Base-by-base conservation (phyloP, 2,329 filamentous ascomycete species). In the Nannizzia gypsea region DNA sequence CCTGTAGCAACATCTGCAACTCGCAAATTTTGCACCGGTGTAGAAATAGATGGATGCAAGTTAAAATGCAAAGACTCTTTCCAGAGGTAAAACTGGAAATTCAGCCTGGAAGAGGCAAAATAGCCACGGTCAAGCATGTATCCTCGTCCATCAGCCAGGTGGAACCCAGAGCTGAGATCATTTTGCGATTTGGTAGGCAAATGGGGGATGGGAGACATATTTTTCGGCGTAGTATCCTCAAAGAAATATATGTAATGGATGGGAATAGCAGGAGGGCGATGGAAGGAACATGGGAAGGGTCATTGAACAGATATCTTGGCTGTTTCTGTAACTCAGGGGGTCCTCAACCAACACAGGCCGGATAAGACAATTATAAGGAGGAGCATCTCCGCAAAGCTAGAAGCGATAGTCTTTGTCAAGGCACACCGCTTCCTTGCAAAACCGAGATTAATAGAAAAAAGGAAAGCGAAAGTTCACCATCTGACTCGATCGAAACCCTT, bases 51-150 rank as follows among this genome's bases (percentile, higher is more conserved):
- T 6, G 54, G 54, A 11, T 56, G 54, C 11, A 56, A n/a, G 24
- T 40, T 56, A 28, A 56, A 56, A 9, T 31, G 28, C 6, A 56
- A 20, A 22, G 54, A 56, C 13, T 56, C 54, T 40, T 56, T 56
- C 54, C 54, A 56, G 54, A 56, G 54, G n/a, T 56, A 56, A 38
- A 56, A 56, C 22, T 56, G 54, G 20, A 56, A 56, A 31, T 56
- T 56, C 22, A 56, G 54, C 5, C 54, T 24, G 4, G 54, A 56
- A 20, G 54, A 36, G 22, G 54, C 54, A 24, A 56, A 56, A 40
- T 56, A 56, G 15, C 54, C 54, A 38, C 54, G 54, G 28, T 56
- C 31, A 28, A 56, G 54, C 54, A 56, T 56, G 54, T 56, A 56
- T 13, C 54, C 54, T 22, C 31, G 26, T n/a, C 54, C 54, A 38